Conservation (phyloP, 768 basidiomycete species). For the Chalciporus chontae region DNA sequence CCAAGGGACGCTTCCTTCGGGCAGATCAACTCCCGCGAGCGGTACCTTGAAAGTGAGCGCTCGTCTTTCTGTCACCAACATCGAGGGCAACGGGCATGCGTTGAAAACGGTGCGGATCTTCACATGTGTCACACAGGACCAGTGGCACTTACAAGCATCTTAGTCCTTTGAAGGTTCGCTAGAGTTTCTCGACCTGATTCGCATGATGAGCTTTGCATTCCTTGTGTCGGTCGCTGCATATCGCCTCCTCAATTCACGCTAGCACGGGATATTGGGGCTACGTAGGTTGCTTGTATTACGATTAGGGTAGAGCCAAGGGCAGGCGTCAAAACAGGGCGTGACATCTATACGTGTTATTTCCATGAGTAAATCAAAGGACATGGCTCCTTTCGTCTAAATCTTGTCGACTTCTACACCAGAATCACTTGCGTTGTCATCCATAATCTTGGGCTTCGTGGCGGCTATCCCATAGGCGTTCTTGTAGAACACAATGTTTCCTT, state of each 20-base stretch:
- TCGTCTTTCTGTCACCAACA: background rate
- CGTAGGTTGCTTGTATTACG: background rate
- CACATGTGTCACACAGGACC: no score
- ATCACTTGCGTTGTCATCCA: constrained; percentile 57
- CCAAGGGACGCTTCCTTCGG: background rate
- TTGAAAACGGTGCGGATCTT: no score
- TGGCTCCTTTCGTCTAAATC: constrained; percentile 21
- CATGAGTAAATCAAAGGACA: background rate
- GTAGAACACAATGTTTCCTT: constrained; percentile 87
- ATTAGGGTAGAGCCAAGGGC: background rate
- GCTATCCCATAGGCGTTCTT: constrained; percentile 84
- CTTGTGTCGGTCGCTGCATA: background rate
- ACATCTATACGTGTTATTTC: constrained; percentile 5
- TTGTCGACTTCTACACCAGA: constrained; percentile 61
- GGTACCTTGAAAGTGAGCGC: background rate
- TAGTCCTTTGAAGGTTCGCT: background rate
- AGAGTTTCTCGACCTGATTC: background rate
- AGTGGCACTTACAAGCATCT: background rate
- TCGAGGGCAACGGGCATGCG: background rate
- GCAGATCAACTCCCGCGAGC: background rate
- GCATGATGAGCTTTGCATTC: no score
- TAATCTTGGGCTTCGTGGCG: constrained; percentile 59
- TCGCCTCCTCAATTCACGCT: no score
- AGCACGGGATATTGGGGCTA: background rate
- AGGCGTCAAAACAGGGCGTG: constrained; percentile 2